Conservation (phyloP, 805 yeast species). For the Myxozyma lipomycoides region DNA sequence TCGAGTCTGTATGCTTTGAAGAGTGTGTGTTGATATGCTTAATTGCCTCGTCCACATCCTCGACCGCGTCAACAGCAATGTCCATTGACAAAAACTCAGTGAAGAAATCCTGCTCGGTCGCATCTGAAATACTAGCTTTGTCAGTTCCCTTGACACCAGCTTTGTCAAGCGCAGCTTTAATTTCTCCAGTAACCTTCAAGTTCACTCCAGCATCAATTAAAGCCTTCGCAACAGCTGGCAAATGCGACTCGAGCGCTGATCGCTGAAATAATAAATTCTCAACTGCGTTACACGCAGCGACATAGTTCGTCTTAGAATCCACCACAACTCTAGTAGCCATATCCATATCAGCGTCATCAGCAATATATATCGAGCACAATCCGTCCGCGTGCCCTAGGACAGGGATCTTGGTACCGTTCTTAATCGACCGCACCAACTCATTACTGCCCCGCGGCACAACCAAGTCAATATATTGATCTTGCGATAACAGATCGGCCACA, state of each 20-base stretch:
- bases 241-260: slow-evolving; percentile 39
- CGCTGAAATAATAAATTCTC: slow-evolving; percentile 75
- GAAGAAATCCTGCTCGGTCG: slow-evolving; percentile 66
- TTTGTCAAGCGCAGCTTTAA: slow-evolving; percentile 28
- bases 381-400: slow-evolving; percentile 99
- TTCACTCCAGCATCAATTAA: slow-evolving; percentile 66
- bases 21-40: slow-evolving; percentile 84
- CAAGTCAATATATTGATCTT: slow-evolving; percentile 86
- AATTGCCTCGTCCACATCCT: slow-evolving; percentile 66
- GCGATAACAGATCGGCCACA: slow-evolving; percentile 75
- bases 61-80: slow-evolving; percentile 66
- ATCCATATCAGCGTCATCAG: slow-evolving; percentile 66
- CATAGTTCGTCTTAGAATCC: slow-evolving; percentile 92
- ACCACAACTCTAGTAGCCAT: slow-evolving; percentile 73
- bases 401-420: slow-evolving; percentile 86
- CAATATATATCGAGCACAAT: slow-evolving; percentile 82
- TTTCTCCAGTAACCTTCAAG: slow-evolving; percentile 59
- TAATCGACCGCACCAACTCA: slow-evolving; percentile 80
- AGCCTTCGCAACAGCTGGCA: slow-evolving; percentile 34
- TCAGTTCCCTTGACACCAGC: slow-evolving; percentile 30
- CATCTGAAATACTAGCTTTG: slow-evolving; percentile 39
- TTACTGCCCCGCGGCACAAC: slow-evolving; percentile 99
- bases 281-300: slow-evolving; percentile 98
- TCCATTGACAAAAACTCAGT: slow-evolving; percentile 81
- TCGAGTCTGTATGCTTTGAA: slow-evolving; percentile 93